phyloP scores from a whole-genome alignment of 2,329 filamentous ascomycete genomes.

The Paramyrothecium sp. region DNA sequence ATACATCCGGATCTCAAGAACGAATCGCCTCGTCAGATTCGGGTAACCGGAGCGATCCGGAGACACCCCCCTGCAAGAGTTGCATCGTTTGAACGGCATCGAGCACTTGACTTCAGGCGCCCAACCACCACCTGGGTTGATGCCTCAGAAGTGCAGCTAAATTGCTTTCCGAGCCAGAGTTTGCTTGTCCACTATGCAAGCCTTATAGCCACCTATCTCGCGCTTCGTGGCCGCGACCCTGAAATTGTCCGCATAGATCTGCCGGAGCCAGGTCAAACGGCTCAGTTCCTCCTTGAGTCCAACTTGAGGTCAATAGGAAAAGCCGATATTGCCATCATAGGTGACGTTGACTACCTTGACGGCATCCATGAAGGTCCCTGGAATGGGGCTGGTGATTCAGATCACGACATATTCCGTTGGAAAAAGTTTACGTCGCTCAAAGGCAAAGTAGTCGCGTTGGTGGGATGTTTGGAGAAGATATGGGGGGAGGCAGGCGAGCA shows the following conservation, averaged over 20 bases:
- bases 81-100: background rate
- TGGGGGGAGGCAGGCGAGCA: background rate
- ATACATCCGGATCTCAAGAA: background rate
- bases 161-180: background rate
- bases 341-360: background rate
- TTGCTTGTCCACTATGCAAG: background rate
- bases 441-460: background rate
- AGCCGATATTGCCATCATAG: conserved; percentile 1
- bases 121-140: background rate
- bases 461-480: background rate
- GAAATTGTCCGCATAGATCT: background rate
- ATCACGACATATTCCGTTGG: background rate
- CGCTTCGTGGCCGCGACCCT: background rate
- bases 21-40: background rate
- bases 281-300: background rate
- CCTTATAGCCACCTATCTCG: background rate
- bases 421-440: background rate
- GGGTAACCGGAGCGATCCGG: background rate
- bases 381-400: background rate
- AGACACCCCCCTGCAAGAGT: background rate
- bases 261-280: background rate
- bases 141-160: background rate
- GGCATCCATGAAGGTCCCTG: background rate
- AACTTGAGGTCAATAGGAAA: background rate
- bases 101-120: background rate